Base-by-base conservation (phyloP, 2,329 filamentous ascomycete species). In the Nemania bipapillata region DNA sequence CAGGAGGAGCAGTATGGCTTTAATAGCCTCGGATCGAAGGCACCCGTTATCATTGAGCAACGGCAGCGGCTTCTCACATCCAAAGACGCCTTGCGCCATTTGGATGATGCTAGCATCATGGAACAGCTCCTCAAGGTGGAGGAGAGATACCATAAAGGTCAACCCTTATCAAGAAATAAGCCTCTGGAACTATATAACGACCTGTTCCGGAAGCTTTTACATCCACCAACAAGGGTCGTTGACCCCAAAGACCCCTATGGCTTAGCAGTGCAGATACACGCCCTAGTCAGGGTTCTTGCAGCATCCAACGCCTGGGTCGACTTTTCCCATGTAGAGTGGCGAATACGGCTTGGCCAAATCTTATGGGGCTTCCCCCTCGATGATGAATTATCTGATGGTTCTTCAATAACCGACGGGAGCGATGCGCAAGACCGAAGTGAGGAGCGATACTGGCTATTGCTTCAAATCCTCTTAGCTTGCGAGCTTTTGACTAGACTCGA, bases 271-370 rank as follows among this genome's bases (percentile, higher is more conserved):
- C 91, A 93, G 76, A 92, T 93, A 64, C 84, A 90, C 72, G 86
- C 89, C 3, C 80, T 93, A 20, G 84, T 93, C 53, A 88, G 88
- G 75, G 86, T 91, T 9, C 83, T 93, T 52, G 87, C 86, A 0
- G 81, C 87, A 7, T 85, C 89, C 62, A 90, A 90, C 64, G 86
- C 92, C 53, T 93, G 91, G 91, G 86, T 91, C 59, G 90, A 93
- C 78, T 91, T 93, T 72, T 91, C 90, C 22, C 85, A 89, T 35
- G 89, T 93, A 6, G 91, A 93, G 76, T 93, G 90, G 90, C 86
- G 91, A 42, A 90, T 93, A 66, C 85, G 90, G 12, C 82, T 93
- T 1, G 91, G 91, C 6, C 91, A 92, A 78, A 84, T 93, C 49
- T 79, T 93, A 1, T 93, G 91, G 90, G 89, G 86, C 17, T 80